Evolutionary conservation across 352 stramenopile genomes (phyloP).

Genomic region (Globisporangium perplexum): DNA sequence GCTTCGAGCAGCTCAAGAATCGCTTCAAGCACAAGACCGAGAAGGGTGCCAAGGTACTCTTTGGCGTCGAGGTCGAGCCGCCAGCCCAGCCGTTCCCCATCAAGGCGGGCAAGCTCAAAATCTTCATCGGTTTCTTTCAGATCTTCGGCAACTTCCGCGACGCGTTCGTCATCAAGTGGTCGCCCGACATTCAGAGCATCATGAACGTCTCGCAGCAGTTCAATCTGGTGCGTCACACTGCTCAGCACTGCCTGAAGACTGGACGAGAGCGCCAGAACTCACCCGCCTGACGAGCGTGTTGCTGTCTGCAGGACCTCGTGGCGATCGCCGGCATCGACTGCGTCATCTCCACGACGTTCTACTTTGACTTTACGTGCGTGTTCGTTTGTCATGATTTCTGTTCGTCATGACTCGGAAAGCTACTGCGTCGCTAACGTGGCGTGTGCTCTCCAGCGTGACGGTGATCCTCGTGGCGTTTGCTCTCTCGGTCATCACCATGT

Average conservation of each 20-base stretch:
- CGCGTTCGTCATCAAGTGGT: slow-evolving; percentile 67
- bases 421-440: neutral
- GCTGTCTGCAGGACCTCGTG: slow-evolving; percentile 45
- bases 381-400: neutral
- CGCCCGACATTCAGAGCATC: slow-evolving; percentile 37
- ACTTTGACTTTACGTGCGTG: slow-evolving; percentile 71
- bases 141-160: slow-evolving; percentile 77
- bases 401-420: too few relatives aligned
- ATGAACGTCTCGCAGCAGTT: slow-evolving; percentile 70
- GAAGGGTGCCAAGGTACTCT: slow-evolving; percentile 33
- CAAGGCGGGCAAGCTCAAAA: slow-evolving; percentile 71
- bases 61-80: slow-evolving; percentile 51
- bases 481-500: slow-evolving; percentile 44
- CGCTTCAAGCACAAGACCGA: slow-evolving; percentile 20
- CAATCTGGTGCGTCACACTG: slow-evolving; percentile 44
- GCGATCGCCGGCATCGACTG: slow-evolving; percentile 69
- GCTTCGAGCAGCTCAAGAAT: slow-evolving; percentile 24
- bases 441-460: slow-evolving; percentile 33
- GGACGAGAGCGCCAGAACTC: too few relatives aligned
- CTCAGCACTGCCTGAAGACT: too few relatives aligned
- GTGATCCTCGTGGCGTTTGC: slow-evolving; percentile 38
- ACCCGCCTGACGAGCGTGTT: too few relatives aligned
- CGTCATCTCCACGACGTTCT: slow-evolving; percentile 65
- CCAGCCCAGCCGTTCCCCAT: slow-evolving; percentile 38
- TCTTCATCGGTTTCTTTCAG: slow-evolving; percentile 78